A percentile compares a stretch with the other conserved stretches of the same genome.
These are phyloP conservation scores for Oryza glaberrima DNA, from an alignment of 176 grass and related monocot species.

Conservation along the genomic window DNA sequence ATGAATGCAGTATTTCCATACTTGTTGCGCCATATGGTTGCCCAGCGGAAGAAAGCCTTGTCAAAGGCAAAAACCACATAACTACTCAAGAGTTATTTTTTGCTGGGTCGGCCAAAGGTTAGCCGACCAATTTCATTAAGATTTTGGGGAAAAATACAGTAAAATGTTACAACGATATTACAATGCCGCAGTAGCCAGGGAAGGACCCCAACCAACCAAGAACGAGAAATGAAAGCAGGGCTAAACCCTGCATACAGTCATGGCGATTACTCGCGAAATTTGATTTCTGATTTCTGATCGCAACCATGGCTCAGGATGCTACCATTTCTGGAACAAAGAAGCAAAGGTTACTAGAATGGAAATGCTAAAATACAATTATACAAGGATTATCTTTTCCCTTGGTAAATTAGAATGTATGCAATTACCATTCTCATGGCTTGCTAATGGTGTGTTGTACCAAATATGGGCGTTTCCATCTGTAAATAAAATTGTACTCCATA, in stretches of 20 bases:
- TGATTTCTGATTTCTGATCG: neutral
- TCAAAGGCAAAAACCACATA: slow-evolving; percentile 6
- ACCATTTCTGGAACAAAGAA: neutral
- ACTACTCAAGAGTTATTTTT: neutral
- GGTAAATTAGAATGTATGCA: neutral
- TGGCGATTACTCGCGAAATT: too few relatives aligned
- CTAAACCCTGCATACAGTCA: too few relatives aligned
- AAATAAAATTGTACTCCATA: neutral
- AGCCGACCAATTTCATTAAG: too few relatives aligned
- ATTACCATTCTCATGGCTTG: neutral
- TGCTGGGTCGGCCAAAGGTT: too few relatives aligned
- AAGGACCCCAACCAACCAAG: too few relatives aligned
- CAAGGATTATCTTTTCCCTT: neutral
- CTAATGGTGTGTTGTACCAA: neutral
- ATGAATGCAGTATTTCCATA: neutral
- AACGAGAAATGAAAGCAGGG: too few relatives aligned
- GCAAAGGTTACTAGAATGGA: neutral
- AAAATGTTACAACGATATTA: too few relatives aligned
- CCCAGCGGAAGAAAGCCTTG: slow-evolving; percentile 30
- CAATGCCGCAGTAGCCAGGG: too few relatives aligned
- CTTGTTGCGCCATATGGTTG: slow-evolving; percentile 30
- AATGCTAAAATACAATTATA: neutral
- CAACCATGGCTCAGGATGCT: neutral
- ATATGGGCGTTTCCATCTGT: neutral
- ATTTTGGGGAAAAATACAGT: too few relatives aligned